phyloP scores from a whole-genome alignment of 768 basidiomycete species.

The Xerocomellus dryophilus region DNA sequence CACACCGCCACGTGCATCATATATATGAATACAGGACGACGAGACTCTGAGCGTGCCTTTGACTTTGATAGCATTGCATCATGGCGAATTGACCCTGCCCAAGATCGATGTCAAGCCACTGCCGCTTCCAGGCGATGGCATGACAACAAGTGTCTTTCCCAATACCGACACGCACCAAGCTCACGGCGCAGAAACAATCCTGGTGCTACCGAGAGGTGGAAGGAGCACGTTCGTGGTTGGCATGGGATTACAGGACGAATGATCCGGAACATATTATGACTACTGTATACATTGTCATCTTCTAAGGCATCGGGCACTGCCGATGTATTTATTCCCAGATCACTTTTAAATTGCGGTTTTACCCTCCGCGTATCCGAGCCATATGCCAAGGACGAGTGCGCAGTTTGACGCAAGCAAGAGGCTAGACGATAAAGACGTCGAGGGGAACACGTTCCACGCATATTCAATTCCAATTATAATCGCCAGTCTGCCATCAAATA shows the following conservation, averaged over 20 bases:
- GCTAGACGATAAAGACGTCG: slow-evolving; percentile 63
- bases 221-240: slow-evolving; percentile 77
- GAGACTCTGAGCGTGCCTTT: slow-evolving; percentile 57
- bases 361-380: slow-evolving; percentile 46
- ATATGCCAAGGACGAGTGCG: slow-evolving; percentile 53
- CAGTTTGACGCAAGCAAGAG: slow-evolving; percentile 51
- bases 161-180: slow-evolving; percentile 78
- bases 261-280: background rate
- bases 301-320: background rate
- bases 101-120: slow-evolving; percentile 64
- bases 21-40: slow-evolving; percentile 48
- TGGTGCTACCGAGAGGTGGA: slow-evolving; percentile 80
- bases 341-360: slow-evolving; percentile 11
- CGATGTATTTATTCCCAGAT: background rate
- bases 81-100: slow-evolving; percentile 78
- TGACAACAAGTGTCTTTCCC: slow-evolving; percentile 58
- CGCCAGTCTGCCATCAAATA: slow-evolving; percentile 44
- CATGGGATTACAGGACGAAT: slow-evolving; percentile 49
- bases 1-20: slow-evolving; percentile 1
- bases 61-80: slow-evolving; percentile 82
- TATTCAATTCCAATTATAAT: slow-evolving; percentile 70
- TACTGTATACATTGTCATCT: background rate
- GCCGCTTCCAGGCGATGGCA: slow-evolving; percentile 49
- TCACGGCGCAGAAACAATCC: slow-evolving; percentile 77
- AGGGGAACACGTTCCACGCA: slow-evolving; percentile 87